Percentiles rank a stretch among this genome's conserved stretches.
Evolutionary conservation across 2,329 filamentous ascomycete species (phyloP).

Genomic region (Aureobasidium sp.): DNA sequence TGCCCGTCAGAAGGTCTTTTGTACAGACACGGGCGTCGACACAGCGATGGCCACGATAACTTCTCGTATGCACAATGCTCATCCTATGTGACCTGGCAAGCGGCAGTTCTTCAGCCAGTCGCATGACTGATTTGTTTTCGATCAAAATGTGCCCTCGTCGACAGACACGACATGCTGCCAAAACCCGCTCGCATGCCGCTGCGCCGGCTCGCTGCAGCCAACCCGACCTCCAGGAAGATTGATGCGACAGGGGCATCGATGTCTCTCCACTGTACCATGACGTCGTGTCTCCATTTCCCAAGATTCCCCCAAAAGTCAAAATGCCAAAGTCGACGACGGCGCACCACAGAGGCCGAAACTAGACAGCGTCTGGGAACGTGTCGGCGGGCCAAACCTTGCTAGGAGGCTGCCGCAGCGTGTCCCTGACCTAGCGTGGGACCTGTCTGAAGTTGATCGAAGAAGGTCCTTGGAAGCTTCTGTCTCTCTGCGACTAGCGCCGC

Average conservation of each 20-base stretch:
- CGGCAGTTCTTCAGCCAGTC: background rate
- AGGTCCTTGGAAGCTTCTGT: slow-evolving; percentile 13
- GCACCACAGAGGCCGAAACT: background rate
- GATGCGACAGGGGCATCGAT: background rate
- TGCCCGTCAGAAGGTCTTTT: background rate
- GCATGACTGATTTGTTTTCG: background rate
- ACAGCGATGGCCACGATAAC: slow-evolving; percentile 1
- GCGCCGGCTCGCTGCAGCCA: slow-evolving; percentile 2
- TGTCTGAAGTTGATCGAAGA: slow-evolving; percentile 12
- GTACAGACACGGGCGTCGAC: background rate
- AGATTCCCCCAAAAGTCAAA: slow-evolving; percentile 11
- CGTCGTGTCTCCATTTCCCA: slow-evolving; percentile 8
- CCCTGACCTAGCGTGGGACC: slow-evolving; percentile 4
- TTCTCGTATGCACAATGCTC: background rate
- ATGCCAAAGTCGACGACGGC: slow-evolving; percentile 1
- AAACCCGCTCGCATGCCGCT: background rate
- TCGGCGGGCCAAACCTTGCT: slow-evolving; percentile 1
- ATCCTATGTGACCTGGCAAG: background rate
- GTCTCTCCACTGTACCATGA: slow-evolving; percentile 4
- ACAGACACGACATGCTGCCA: background rate
- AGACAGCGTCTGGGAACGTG: background rate
- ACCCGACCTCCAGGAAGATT: background rate
- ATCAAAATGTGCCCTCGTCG: background rate
- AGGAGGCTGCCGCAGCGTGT: slow-evolving; percentile 2
- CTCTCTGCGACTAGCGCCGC: slow-evolving; percentile 1